Conservation (phyloP, 805 yeast species). For the Starmerella floris region DNA sequence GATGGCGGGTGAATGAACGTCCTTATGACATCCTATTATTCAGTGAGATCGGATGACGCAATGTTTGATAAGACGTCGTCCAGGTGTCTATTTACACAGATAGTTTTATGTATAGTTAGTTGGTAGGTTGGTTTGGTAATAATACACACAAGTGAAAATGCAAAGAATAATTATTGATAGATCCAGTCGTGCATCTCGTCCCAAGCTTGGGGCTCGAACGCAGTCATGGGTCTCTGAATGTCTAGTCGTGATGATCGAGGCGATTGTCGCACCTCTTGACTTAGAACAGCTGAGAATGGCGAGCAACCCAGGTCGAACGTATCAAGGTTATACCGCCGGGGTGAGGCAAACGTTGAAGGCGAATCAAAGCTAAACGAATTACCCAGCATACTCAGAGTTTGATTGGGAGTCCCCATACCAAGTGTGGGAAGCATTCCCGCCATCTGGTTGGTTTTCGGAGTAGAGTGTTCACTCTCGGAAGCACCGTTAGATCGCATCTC, state of each 20-base stretch:
- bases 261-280: slow-evolving; percentile 14
- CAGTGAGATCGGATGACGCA: no score
- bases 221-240: slow-evolving; percentile 19
- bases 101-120: no score
- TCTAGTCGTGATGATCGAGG: slow-evolving; percentile 15
- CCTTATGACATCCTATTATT: no score
- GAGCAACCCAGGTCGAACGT: slow-evolving; percentile 9
- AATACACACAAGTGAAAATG: no score
- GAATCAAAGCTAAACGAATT: slow-evolving; percentile 9
- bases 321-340: slow-evolving; percentile 9
- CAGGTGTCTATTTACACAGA: neutral
- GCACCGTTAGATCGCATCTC: neutral
- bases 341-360: slow-evolving; percentile 14
- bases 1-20: no score
- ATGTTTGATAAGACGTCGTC: neutral
- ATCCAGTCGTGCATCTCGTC: slow-evolving; percentile 22
- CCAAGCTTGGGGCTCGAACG: slow-evolving; percentile 21
- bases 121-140: no score
- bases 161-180: neutral
- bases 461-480: neutral
- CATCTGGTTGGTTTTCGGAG: neutral
- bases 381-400: slow-evolving; percentile 5
- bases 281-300: slow-evolving; percentile 9
- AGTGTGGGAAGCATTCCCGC: neutral
- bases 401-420: slow-evolving; percentile 9